Evolutionary conservation across 129 eudicot genomes (phyloP).

Genomic region (Apium graveolens): DNA sequence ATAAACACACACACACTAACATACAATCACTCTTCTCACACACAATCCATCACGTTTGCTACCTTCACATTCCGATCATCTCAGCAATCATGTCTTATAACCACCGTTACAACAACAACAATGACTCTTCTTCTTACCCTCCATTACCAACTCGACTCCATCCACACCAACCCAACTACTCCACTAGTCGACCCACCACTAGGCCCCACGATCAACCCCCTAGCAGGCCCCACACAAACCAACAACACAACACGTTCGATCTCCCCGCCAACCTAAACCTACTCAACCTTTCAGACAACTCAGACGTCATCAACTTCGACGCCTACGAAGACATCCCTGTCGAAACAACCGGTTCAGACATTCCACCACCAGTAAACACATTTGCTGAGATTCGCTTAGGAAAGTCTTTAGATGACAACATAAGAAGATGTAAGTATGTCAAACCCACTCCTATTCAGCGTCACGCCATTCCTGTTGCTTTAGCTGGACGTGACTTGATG

Average conservation of each 20-base stretch:
- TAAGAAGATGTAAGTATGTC: slow-evolving; percentile 59
- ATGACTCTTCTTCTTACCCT: neutral
- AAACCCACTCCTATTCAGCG: slow-evolving; percentile 83
- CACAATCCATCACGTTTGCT: neutral
- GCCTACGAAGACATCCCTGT: slow-evolving; percentile 89
- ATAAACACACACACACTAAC: neutral
- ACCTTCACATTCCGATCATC: neutral
- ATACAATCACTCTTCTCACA: neutral
- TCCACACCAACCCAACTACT: neutral
- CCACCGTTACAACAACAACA: neutral
- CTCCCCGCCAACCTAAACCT: neutral
- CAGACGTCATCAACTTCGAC: slow-evolving; percentile 40
- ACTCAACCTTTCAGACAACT: neutral
- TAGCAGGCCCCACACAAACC: neutral
- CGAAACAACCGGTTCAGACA: slow-evolving; percentile 52
- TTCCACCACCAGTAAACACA: slow-evolving; percentile 49
- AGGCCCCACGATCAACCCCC: neutral
- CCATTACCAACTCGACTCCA: neutral
- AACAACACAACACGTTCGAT: slow-evolving; percentile 13
- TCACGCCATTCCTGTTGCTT: slow-evolving; percentile 64
- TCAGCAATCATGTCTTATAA: neutral
- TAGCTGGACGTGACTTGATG: slow-evolving; percentile 79
- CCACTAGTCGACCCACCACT: neutral
- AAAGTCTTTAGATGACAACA: slow-evolving; percentile 39
- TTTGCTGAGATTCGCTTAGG: slow-evolving; percentile 64